These are phyloP conservation scores for Lipomyces starkeyi DNA, from an alignment of 805 yeast species.

Conservation along the genomic window DNA sequence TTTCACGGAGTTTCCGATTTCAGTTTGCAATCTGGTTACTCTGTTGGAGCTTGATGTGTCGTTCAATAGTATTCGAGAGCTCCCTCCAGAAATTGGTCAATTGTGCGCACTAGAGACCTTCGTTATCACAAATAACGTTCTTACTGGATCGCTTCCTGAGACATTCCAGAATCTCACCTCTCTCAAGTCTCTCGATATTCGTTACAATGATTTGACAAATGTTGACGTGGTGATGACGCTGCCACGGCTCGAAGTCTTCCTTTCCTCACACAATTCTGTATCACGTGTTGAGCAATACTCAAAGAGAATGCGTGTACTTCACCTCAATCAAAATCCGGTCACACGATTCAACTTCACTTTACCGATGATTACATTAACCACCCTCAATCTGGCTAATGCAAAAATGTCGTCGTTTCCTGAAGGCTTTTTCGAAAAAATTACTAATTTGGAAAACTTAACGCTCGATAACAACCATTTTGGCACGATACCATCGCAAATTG, in stretches of 20 bases:
- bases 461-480: conserved; percentile 84
- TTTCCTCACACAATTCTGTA: conserved; percentile 53
- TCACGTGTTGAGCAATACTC: conserved; percentile 70
- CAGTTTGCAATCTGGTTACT: conserved; percentile 62
- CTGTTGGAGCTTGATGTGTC: conserved; percentile 77
- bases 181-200: conserved; percentile 74
- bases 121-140: conserved; percentile 74
- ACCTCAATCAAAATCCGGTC: conserved; percentile 82
- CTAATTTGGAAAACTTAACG: conserved; percentile 71
- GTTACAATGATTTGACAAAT: conserved; percentile 65
- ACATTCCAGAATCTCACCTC: conserved; percentile 59
- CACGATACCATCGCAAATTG: conserved; percentile 72
- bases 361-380: conserved; percentile 64
- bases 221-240: conserved; percentile 44
- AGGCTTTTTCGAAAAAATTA: conserved; percentile 63
- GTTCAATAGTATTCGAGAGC: conserved; percentile 67
- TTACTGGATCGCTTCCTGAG: conserved; percentile 59
- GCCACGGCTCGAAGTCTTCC: conserved; percentile 39
- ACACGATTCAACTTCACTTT: conserved; percentile 66
- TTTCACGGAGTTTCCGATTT: conserved; percentile 59
- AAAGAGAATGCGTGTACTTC: conserved; percentile 67
- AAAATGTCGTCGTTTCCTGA: conserved; percentile 76
- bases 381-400: conserved; percentile 79
- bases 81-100: conserved; percentile 68
- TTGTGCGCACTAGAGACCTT: conserved; percentile 68